Evolutionary conservation across 139 green algal species (phyloP).

Genomic region (Tetratostichococcus sp.): DNA sequence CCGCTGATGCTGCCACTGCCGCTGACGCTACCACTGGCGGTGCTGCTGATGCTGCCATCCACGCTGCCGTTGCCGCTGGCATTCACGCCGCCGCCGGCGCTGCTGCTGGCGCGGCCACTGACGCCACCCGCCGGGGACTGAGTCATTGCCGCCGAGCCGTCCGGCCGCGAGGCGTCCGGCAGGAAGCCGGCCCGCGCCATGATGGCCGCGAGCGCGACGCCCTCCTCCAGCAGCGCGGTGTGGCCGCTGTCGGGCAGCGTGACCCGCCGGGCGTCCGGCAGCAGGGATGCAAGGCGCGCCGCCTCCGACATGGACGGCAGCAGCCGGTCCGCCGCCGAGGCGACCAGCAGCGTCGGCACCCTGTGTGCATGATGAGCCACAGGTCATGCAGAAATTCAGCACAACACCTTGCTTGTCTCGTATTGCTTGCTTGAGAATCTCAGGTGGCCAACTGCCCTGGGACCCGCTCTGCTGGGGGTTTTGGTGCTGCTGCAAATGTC

Average conservation of each 20-base stretch:
- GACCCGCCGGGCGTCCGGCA: constrained; percentile 36
- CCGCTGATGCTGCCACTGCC: background rate
- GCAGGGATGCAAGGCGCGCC: constrained; percentile 38
- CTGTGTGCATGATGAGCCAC: constrained; percentile 5
- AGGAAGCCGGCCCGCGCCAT: constrained; percentile 69
- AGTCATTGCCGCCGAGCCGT: background rate
- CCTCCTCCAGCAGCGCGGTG: constrained; percentile 58
- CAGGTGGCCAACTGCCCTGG: too few species aligned
- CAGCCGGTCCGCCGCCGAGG: constrained; percentile 49
- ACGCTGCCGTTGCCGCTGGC: constrained; percentile 1
- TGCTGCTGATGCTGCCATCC: background rate
- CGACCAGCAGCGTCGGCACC: constrained; percentile 35
- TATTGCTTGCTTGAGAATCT: too few species aligned
- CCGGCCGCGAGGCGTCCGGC: too few species aligned
- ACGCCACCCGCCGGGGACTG: too few species aligned
- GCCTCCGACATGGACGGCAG: constrained; percentile 54
- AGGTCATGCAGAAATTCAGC: too few species aligned
- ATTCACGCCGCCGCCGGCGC: constrained; percentile 6
- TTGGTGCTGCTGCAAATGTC: too few species aligned
- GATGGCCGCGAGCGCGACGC: constrained; percentile 63
- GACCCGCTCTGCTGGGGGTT: too few species aligned
- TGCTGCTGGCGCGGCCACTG: too few species aligned
- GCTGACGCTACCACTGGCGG: background rate
- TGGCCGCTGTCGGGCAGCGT: constrained; percentile 64
- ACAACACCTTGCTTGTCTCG: too few species aligned